A percentile compares a stretch with the other conserved stretches of the same genome.
phyloP scores from a whole-genome alignment of 768 basidiomycete species.

The Leccinum subtestaceum region DNA sequence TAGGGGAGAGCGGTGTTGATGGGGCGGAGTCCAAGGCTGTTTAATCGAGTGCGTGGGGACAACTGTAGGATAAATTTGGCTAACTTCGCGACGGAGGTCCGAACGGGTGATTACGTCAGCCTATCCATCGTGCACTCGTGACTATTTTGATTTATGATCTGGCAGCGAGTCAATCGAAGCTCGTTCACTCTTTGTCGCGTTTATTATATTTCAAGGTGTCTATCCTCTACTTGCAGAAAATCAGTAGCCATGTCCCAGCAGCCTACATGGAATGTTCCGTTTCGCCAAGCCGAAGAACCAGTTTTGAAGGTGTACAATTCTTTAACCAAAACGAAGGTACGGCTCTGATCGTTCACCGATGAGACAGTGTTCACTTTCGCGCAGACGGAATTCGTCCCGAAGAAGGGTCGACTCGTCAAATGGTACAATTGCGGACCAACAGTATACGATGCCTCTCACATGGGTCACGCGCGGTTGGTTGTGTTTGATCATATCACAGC shows the following conservation, averaged over 20 bases:
- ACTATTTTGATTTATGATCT: slow-evolving; percentile 21
- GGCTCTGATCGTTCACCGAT: slow-evolving; percentile 21
- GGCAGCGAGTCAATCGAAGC: slow-evolving; percentile 15
- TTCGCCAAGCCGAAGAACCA: slow-evolving; percentile 41
- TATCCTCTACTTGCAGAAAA: slow-evolving; percentile 4
- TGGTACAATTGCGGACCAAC: slow-evolving; percentile 99
- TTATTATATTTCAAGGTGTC: slow-evolving; percentile 2
- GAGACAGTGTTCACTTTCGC: slow-evolving; percentile 3
- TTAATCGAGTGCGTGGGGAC: neutral
- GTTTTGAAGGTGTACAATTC: slow-evolving; percentile 84
- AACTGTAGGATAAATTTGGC: neutral
- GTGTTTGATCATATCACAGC: neutral
- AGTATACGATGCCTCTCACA: slow-evolving; percentile 96
- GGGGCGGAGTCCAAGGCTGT: neutral
- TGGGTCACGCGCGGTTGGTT: slow-evolving; percentile 92
- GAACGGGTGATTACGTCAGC: slow-evolving; percentile 25
- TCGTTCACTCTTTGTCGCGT: slow-evolving; percentile 7
- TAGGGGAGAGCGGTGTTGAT: neutral
- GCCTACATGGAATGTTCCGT: slow-evolving; percentile 48
- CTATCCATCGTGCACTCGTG: neutral
- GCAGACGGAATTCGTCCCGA: slow-evolving; percentile 77
- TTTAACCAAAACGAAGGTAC: slow-evolving; percentile 84
- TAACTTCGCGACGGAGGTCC: neutral
- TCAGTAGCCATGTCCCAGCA: slow-evolving; percentile 54
- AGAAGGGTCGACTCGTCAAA: slow-evolving; percentile 71